phyloP scores from a whole-genome alignment of 164 flowering plant genomes.

The Echeveria elegans region DNA sequence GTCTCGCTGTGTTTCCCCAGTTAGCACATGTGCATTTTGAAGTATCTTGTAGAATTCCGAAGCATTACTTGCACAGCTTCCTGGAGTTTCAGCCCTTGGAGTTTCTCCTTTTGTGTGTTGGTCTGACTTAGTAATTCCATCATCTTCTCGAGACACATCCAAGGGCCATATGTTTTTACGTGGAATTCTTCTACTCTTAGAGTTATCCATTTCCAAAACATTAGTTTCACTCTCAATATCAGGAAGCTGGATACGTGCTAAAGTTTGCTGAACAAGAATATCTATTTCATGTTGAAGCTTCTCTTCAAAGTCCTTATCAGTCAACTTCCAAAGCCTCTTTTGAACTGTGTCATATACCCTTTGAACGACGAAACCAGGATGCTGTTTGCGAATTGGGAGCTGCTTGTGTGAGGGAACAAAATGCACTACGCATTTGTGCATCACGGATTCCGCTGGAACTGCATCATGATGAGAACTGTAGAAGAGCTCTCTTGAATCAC shows the following conservation, averaged over 20 bases:
- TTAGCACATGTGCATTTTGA: constrained; percentile 41
- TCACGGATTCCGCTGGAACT: constrained; percentile 92
- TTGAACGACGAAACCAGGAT: constrained; percentile 93
- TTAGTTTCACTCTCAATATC: constrained; percentile 49
- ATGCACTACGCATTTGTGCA: constrained; percentile 97
- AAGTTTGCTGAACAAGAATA: constrained; percentile 80
- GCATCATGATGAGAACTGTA: constrained; percentile 94
- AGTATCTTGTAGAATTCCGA: constrained; percentile 35
- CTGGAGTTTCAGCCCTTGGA: constrained; percentile 72
- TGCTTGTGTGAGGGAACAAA: constrained; percentile 83
- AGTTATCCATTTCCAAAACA: constrained; percentile 41
- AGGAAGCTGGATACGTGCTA: constrained; percentile 58
- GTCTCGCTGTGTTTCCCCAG: constrained; percentile 67
- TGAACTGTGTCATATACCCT: constrained; percentile 81
- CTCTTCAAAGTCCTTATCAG: constrained; percentile 91
- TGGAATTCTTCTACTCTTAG: constrained; percentile 35
- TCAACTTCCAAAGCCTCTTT: constrained; percentile 66
- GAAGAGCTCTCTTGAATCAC: constrained; percentile 79
- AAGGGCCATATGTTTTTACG: constrained; percentile 53
- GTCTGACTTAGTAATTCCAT: constrained; percentile 29
- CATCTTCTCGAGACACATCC: constrained; percentile 72
- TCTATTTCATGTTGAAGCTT: constrained; percentile 78
- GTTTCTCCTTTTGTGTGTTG: constrained; percentile 50
- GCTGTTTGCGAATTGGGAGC: constrained; percentile 59
- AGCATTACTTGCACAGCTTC: constrained; percentile 37